Evolutionary conservation across 495 filamentous ascomycete genomes (phyloP), one percentile per base, ranked within the genome.

Genomic region (Trichoderma orchidacearum): DNA sequence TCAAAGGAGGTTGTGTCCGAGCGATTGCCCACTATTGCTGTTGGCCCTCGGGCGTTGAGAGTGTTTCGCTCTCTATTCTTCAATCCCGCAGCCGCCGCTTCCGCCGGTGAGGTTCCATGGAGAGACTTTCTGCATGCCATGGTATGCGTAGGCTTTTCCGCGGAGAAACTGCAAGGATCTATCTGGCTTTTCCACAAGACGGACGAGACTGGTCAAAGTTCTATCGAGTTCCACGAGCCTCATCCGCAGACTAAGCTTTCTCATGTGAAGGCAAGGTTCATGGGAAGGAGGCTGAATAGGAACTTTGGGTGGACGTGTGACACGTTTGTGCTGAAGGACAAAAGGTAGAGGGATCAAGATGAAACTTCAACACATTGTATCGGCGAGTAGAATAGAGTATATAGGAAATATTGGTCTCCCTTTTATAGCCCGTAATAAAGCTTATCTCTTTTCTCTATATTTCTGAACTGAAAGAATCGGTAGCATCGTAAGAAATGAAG

Each of bases 121-220:
- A 61, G 38, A 34, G 77, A 80, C 56, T 78, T 81, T 56, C 60
- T 83, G 29, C 67, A 72, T 53, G 77, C 78, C 0, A 76, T 83
- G 76, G 51, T 50, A 6, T 66, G 66, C 1, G 70, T 66, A 1
- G 78, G 78, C 8, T 78, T 81, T 52, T 21, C 56, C 0, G 61
- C 68, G 0, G 56, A 75, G 65, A 80, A 81, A 58, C 67, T 81
- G 1, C 74, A 80, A 54, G 78, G 79, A 2, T 76, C 71, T 5
- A 70, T 76, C 4, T 81, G 78, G 79, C 70, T 76, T 21, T 80
- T 81, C 58, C 59, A 11, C 4, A 11, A 4, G 13, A 5, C 34
- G 13, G 7, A 15, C 13, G 4, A 4, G 13, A n/a, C 13, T 15
- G 34, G 8, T 1, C 4, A 36, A 9, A n/a, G 12, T 15, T 15